Base-by-base conservation (phyloP, 108 stramenopile genomes). In the Fragilaria radians region DNA sequence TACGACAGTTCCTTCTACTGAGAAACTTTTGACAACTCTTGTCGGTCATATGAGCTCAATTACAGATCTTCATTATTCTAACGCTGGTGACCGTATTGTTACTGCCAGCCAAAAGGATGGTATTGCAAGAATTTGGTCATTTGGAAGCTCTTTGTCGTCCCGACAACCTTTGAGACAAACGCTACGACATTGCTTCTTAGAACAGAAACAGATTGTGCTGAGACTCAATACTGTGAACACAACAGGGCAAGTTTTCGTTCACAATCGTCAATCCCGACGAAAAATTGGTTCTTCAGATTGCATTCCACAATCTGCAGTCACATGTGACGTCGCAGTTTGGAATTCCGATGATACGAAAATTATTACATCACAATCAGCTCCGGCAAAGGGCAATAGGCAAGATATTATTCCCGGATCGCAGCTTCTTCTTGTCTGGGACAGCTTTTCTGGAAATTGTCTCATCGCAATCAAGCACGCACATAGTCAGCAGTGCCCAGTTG, bases 31-130 rank as follows among this genome's bases (percentile, higher is more conserved):
- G 17, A 67, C 79, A 4, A 76, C 76, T 32, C 70, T 90, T n/a
- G 59, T 71, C 28, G 91, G 85, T 1, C 91, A 93, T 50, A 67
- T 81, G 48, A 87, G 84, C 61, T 70, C 85, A 1, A 78, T 93
- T 34, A 93, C 91, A 24, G 91, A 93, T 63, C 73, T 89, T 36
- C 65, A 81, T 45, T 93, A 89, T 55, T 87, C 85, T 1, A 63
- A 71, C 57, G 66, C 61, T 18, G 91, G 91, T 22, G 86, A 88
- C 67, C 70, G 88, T 14, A 71, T 93, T 47, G 62, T 93, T 23
- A 83, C 85, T 66, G 91, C 88, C 28, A 89, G 88, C 64, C 84
- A 87, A 63, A 83, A 84, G 54, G 91, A 93, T 59, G 91, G 91
- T 34, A 72, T 83, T 22, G 80, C 83, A 29, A 68, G 88, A 34